A percentile compares a stretch with the other conserved stretches of the same genome.
Evolutionary conservation across 2,329 filamentous ascomycete species (phyloP).

Genomic region (Aspergillus candidus): DNA sequence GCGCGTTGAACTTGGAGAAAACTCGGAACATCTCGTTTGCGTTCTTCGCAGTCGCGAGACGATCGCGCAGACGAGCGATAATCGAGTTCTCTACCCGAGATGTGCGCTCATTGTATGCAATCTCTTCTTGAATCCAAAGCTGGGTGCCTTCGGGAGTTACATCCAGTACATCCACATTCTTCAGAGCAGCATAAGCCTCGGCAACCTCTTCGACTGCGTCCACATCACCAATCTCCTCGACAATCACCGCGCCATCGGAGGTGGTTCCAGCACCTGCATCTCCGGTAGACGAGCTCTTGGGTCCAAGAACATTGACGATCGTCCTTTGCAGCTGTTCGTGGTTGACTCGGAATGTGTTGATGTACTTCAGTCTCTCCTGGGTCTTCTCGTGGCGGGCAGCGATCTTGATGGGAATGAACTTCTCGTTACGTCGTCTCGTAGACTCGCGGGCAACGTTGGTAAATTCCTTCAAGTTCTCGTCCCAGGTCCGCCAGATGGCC

Average conservation of each 20-base stretch:
- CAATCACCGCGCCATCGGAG: constrained; percentile 60
- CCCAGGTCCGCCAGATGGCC: constrained; percentile 85
- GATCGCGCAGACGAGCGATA: constrained; percentile 86
- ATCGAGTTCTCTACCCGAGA: constrained; percentile 98
- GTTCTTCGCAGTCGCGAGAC: constrained; percentile 89
- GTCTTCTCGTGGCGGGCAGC: constrained; percentile 78
- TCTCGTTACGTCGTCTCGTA: constrained; percentile 86
- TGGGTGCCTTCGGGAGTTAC: constrained; percentile 85
- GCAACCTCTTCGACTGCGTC: constrained; percentile 95
- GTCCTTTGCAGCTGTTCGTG: constrained; percentile 96
- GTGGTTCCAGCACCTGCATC: constrained; percentile 34
- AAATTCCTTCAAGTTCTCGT: constrained; percentile 94
- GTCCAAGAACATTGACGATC: constrained; percentile 92
- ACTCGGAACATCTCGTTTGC: constrained; percentile 99
- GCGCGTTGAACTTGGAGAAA: constrained; percentile 98
- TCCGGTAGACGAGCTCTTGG: constrained; percentile 57
- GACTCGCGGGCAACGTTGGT: constrained; percentile 96
- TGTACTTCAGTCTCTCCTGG: constrained; percentile 86
- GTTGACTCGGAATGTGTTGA: constrained; percentile 89
- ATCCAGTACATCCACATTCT: constrained; percentile 91
- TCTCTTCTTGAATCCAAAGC: constrained; percentile 88
- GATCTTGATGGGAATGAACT: constrained; percentile 98
- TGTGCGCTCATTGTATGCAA: constrained; percentile 94
- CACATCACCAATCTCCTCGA: constrained; percentile 93
- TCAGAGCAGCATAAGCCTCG: constrained; percentile 87